A percentile compares a stretch with the other conserved stretches of the same genome.
These are phyloP conservation scores for Martensiomyces pterosporus DNA, from an alignment of 192 early-diverging fungal genomes.

Conservation along the genomic window DNA sequence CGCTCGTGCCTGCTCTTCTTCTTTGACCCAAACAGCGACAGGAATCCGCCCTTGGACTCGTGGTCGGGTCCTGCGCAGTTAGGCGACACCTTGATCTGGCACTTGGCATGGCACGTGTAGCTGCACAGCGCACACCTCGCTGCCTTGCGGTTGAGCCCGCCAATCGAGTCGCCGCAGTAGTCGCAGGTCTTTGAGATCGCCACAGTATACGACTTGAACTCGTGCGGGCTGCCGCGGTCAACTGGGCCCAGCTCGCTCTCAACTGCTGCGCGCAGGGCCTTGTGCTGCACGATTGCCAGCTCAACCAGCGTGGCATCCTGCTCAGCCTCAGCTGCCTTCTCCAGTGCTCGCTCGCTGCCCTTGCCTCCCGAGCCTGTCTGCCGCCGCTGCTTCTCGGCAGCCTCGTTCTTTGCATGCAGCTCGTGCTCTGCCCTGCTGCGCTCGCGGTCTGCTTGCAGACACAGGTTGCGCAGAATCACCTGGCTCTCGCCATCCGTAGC, in stretches of 20 bases:
- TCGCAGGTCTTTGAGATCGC: constrained; percentile 43
- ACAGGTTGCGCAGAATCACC: constrained; percentile 36
- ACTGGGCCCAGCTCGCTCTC: constrained; percentile 37
- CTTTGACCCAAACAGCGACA: constrained; percentile 35
- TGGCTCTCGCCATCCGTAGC: constrained; percentile 37
- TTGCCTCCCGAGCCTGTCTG: background rate
- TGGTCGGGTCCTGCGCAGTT: constrained; percentile 31
- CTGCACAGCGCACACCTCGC: constrained; percentile 33
- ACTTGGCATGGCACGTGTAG: constrained; percentile 42
- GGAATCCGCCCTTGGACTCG: constrained; percentile 29
- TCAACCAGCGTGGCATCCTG: constrained; percentile 31
- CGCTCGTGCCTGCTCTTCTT: constrained; percentile 17
- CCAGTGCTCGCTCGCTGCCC: constrained; percentile 13
- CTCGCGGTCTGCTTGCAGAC: constrained; percentile 23
- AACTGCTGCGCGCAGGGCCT: constrained; percentile 23
- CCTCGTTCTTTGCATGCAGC: constrained; percentile 7
- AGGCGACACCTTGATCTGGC: constrained; percentile 45
- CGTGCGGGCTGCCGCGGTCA: constrained; percentile 32
- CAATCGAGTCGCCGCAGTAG: constrained; percentile 45
- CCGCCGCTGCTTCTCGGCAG: constrained; percentile 26
- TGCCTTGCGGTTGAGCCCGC: constrained; percentile 39
- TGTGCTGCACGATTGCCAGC: constrained; percentile 38
- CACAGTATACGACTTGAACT: constrained; percentile 36
- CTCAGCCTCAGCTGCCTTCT: constrained; percentile 14
- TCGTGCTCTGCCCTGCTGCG: constrained; percentile 18